Evolutionary conservation across 495 filamentous ascomycete genomes (phyloP), one percentile per base, ranked within the genome.

Genomic region (Xanthoparmelia taractica): DNA sequence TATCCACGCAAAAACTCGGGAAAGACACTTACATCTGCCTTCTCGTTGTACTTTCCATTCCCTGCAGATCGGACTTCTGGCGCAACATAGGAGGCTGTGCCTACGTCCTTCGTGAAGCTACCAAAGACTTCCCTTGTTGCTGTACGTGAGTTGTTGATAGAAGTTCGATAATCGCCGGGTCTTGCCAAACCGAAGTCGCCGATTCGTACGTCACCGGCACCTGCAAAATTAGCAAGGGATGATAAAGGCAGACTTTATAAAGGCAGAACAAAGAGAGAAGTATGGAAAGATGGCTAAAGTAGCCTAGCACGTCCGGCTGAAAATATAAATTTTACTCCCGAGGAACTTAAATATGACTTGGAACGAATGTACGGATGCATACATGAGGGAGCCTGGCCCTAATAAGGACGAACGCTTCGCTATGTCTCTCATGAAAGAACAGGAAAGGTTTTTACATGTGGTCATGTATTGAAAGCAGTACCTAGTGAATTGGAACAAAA

Each of bases 181-280:
- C 92, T 97, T 43, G 94, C 94, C 41, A 98, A 79, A 8, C 94
- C 94, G 73, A 98, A 97, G 71, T 98, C 94, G 58, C 94, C 94
- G 64, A 98, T 97, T 61, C 92, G 89, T 15, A 95, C 90, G 69
- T 96, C 93, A 52, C 89, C 89, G 4, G 87, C 81, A 40, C 87
- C 82, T 63, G 18, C 11, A 29, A 1, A n/a, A 25, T 38, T 17
- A 37, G 20, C 12, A 11, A 41, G 34, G 2, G 20, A 13, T 20
- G n/a, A 29, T 34, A 17, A n/a, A 54, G 3, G n/a, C n/a, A 27
- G 0, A 38, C 8, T 15, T 18, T 8, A 5, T 15, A 0, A 40
- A 31, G 5, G 34, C 15, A 31, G 36, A 20, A 18, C 1, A 33
- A n/a, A 8, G 10, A 18, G 15, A 40, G 38, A 8, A 2, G 18